Evolutionary conservation across 129 eudicot genomes (phyloP).

Genomic region (Flaveria robusta): DNA sequence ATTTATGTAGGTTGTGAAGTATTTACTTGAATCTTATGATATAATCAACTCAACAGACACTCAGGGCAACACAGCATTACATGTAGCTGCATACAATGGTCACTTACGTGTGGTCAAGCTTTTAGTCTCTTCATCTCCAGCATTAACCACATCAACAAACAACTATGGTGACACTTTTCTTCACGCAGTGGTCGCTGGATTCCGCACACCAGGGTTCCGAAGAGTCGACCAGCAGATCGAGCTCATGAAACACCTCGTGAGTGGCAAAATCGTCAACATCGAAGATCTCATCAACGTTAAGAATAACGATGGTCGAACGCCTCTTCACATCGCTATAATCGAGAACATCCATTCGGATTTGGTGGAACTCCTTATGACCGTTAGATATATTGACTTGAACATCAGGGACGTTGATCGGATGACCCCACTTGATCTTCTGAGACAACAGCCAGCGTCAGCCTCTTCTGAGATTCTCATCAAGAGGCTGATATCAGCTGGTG

Average conservation of each 20-base stretch:
- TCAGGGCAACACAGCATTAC: constrained; percentile 80
- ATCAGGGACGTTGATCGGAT: constrained; percentile 57
- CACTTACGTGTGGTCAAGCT: constrained; percentile 50
- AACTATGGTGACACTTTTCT: constrained; percentile 75
- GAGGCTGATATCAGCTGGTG: constrained; percentile 70
- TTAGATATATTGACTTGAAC: constrained; percentile 52
- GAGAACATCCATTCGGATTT: constrained; percentile 67
- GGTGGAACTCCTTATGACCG: constrained; percentile 73
- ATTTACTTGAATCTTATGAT: constrained; percentile 51
- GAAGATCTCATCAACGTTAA: constrained; percentile 52
- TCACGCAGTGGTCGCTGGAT: constrained; percentile 84
- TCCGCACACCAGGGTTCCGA: constrained; percentile 68
- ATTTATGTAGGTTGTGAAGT: constrained; percentile 63
- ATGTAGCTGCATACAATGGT: constrained; percentile 82
- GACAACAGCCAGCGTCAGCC: constrained; percentile 58
- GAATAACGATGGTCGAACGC: constrained; percentile 79
- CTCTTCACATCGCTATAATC: constrained; percentile 81
- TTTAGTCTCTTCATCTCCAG: constrained; percentile 51
- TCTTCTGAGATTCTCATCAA: constrained; percentile 69
- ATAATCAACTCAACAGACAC: constrained; percentile 46
- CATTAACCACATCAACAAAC: constrained; percentile 48
- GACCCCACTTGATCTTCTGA: constrained; percentile 86
- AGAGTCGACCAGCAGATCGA: constrained; percentile 72
- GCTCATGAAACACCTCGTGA: constrained; percentile 59
- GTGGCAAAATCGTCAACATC: constrained; percentile 42